These are phyloP conservation scores for Alternaria triticimaculans DNA, from an alignment of 2,329 filamentous ascomycete species.

Conservation along the genomic window DNA sequence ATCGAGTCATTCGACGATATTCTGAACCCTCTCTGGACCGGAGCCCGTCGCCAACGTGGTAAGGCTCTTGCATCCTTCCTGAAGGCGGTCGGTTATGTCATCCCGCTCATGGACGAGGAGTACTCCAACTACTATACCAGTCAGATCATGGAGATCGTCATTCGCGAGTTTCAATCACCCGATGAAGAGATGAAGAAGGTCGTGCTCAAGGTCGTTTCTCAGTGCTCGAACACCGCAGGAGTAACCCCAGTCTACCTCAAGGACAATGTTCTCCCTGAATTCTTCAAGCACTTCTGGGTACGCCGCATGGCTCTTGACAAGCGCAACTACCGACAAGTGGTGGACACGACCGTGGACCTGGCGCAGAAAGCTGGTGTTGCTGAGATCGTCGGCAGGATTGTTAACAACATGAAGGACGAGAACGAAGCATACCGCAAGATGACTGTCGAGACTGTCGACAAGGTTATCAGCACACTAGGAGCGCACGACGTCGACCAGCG, in stretches of 20 bases:
- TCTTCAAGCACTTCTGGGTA: slow-evolving; percentile 99
- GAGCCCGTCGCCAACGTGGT: slow-evolving; percentile 92
- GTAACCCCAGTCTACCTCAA: slow-evolving; percentile 95
- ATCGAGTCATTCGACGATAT: slow-evolving; percentile 99
- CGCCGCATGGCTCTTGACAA: slow-evolving; percentile 96
- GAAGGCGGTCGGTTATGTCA: slow-evolving; percentile 97
- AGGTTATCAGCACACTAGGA: slow-evolving; percentile 89
- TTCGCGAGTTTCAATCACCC: slow-evolving; percentile 93
- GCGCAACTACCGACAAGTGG: slow-evolving; percentile 96
- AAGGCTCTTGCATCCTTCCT: slow-evolving; percentile 95
- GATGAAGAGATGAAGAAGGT: slow-evolving; percentile 99
- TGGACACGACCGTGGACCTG: slow-evolving; percentile 96
- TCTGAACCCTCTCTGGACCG: slow-evolving; percentile 95
- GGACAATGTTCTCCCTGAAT: slow-evolving; percentile 91
- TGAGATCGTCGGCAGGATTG: slow-evolving; percentile 91
- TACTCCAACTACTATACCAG: slow-evolving; percentile 99
- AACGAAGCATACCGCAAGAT: slow-evolving; percentile 98
- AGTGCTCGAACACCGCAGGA: slow-evolving; percentile 92
- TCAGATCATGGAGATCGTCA: slow-evolving; percentile 98
- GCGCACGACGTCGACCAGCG: slow-evolving; percentile 93
- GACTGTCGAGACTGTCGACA: slow-evolving; percentile 98
- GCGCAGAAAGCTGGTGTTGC: slow-evolving; percentile 97
- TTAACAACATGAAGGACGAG: slow-evolving; percentile 96
- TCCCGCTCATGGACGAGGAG: slow-evolving; percentile 98
- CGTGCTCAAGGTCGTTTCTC: slow-evolving; percentile 94